phyloP scores from a whole-genome alignment of 1,284 basidiomycete species.

The Farysia itapuensis region DNA sequence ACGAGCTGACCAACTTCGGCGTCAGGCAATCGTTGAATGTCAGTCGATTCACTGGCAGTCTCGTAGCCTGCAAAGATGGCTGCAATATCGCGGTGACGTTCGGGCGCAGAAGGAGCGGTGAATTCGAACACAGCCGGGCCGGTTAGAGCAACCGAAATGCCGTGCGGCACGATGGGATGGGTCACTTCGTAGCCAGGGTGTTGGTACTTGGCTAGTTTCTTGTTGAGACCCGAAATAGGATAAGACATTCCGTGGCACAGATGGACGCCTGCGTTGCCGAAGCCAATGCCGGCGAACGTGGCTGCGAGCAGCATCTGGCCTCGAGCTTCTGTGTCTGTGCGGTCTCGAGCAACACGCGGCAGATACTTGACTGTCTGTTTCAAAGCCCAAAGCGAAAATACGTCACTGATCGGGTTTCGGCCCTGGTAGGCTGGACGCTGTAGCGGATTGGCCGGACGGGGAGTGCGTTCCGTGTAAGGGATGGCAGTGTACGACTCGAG shows the following conservation, averaged over 20 bases:
- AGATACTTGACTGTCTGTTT: constrained; percentile 86
- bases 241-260: constrained; percentile 53
- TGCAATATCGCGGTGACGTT: constrained; percentile 84
- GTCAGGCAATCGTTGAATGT: constrained; percentile 71
- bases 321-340: constrained; percentile 75
- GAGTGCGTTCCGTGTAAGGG: constrained; percentile 78
- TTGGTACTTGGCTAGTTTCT: constrained; percentile 68
- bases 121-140: constrained; percentile 39
- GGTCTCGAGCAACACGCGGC: constrained; percentile 80
- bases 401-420: constrained; percentile 89
- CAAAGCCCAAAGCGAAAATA: constrained; percentile 93
- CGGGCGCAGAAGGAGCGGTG: constrained; percentile 68
- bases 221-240: constrained; percentile 73
- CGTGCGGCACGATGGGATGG: constrained; percentile 86
- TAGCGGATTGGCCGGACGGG: constrained; percentile 85
- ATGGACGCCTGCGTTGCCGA: constrained; percentile 84
- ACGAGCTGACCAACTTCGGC: constrained; percentile 77
- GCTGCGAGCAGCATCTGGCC: constrained; percentile 78
- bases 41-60: constrained; percentile 19
- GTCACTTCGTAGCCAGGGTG: constrained; percentile 69
- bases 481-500: constrained; percentile 69
- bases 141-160: constrained; percentile 36
- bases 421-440: constrained; percentile 90
- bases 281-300: constrained; percentile 79
- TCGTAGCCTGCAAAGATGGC: constrained; percentile 72